A percentile compares a stretch with the other conserved stretches of the same genome.
Evolutionary conservation across 495 filamentous ascomycete species (phyloP).

Genomic region (Aspergillus steynii): DNA sequence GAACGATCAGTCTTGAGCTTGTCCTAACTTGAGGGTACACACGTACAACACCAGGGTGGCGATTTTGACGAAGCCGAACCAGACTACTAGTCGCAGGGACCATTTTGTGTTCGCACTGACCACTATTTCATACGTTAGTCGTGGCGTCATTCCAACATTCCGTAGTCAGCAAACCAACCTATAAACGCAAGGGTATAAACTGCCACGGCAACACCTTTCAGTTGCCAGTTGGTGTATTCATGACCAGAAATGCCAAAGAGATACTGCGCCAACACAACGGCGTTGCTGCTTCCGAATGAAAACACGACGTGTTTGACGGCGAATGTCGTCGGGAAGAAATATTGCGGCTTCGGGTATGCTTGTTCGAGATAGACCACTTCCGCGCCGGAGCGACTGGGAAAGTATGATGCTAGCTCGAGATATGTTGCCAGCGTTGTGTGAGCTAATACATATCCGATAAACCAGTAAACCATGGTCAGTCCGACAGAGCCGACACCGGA

Average conservation of each 20-base stretch:
- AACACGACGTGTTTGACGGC: slow-evolving; percentile 59
- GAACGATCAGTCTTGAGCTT: neutral
- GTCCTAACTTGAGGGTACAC: neutral
- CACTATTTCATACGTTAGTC: slow-evolving; percentile 26
- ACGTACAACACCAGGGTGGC: slow-evolving; percentile 53
- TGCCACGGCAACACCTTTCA: slow-evolving; percentile 63
- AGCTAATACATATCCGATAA: slow-evolving; percentile 57
- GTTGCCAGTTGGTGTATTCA: slow-evolving; percentile 53
- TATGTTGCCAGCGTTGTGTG: slow-evolving; percentile 53
- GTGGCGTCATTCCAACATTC: slow-evolving; percentile 2
- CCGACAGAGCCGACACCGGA: slow-evolving; percentile 60
- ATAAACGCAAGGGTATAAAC: slow-evolving; percentile 56
- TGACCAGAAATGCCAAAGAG: slow-evolving; percentile 50
- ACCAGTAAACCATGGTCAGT: slow-evolving; percentile 60
- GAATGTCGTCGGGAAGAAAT: slow-evolving; percentile 61
- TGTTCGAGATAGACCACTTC: slow-evolving; percentile 70
- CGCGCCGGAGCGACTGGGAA: slow-evolving; percentile 63
- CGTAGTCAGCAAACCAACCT: slow-evolving; percentile 14
- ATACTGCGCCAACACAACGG: slow-evolving; percentile 61
- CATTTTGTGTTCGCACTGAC: slow-evolving; percentile 55
- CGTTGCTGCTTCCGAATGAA: slow-evolving; percentile 63
- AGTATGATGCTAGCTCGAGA: slow-evolving; percentile 61
- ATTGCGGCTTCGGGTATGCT: slow-evolving; percentile 59
- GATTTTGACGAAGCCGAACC: slow-evolving; percentile 55
- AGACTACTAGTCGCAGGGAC: slow-evolving; percentile 55